phyloP scores from a whole-genome alignment of 2,329 filamentous ascomycete species.

The Curvularia lunata region DNA sequence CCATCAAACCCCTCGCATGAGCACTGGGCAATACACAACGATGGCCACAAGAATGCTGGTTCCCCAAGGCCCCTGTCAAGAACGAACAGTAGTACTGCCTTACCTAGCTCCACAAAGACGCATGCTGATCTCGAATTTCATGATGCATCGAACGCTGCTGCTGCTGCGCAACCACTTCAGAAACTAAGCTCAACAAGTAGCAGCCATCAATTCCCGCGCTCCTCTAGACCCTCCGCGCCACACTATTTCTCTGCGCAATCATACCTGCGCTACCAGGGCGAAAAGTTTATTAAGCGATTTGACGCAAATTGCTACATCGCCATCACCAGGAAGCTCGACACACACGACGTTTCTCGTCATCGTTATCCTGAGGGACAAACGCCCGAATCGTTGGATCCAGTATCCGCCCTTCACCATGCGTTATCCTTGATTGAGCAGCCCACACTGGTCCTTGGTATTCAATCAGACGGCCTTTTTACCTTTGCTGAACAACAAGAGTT shows the following conservation, averaged over 20 bases:
- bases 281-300: slow-evolving; percentile 96
- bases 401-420: slow-evolving; percentile 67
- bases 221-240: slow-evolving; percentile 50
- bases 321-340: slow-evolving; percentile 96
- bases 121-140: slow-evolving; percentile 57
- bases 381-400: slow-evolving; percentile 56
- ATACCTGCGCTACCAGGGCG: slow-evolving; percentile 93
- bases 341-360: slow-evolving; percentile 88
- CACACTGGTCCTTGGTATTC: slow-evolving; percentile 88
- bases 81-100: slow-evolving; percentile 40
- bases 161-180: slow-evolving; percentile 33
- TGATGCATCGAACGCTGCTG: slow-evolving; percentile 46
- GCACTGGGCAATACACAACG: slow-evolving; percentile 61
- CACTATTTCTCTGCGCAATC: slow-evolving; percentile 99
- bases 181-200: slow-evolving; percentile 21
- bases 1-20: slow-evolving; percentile 49
- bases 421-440: slow-evolving; percentile 86
- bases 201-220: slow-evolving; percentile 31
- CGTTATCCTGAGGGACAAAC: slow-evolving; percentile 56
- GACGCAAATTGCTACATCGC: slow-evolving; percentile 99
- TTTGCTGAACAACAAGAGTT: slow-evolving; percentile 96
- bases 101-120: slow-evolving; percentile 28
- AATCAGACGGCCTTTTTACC: slow-evolving; percentile 94
- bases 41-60: slow-evolving; percentile 57
- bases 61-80: slow-evolving; percentile 51